Evolutionary conservation across 345 rosid species (phyloP), one percentile per base, ranked within the genome.

Genomic region (Luvunga scandens): DNA sequence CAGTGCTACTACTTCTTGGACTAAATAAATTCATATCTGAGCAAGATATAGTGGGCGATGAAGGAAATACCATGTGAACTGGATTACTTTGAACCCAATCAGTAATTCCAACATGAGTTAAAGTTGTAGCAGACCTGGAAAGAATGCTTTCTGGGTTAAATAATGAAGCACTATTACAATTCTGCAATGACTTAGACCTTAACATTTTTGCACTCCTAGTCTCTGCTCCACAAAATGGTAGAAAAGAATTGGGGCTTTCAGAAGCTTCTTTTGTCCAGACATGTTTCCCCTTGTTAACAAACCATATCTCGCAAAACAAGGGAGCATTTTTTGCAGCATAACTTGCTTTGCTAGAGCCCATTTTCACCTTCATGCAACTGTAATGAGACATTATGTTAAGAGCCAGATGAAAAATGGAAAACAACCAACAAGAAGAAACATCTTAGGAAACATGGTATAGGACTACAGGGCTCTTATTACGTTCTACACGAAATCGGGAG

Each of bases 211-310:
- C 39, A 64, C 63, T 75, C 66, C 56, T 45, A 65, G 62, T 60
- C 6, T 53, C 81, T 45, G 60, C 61, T 75, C 50, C 79, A 57
- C 50, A 71, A 56, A 13, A 70, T 53, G 77, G 27, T 61, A 66
- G 73, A 22, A 77, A 68, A 70, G 73, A 67, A 55, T 56, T 56
- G 18, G 72, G 75, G 59, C 39, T 79, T 75, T 84, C 91, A 42
- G 79, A 75, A 78, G 93, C 88, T 83, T 87, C 89, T 82, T 89
- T 84, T 10, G 87, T 91, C 93, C 97, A 83, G 0, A 85, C 42
- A 76, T 69, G 86, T 57, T 84, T 87, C 62, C 94, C 93, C 85
- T 88, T 92, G 82, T 86, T 82, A 68, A 92, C 83, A 81, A 90
- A 87, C 89, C 88, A 86, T 76, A 92, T 87, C 84, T 89, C 90